These are phyloP conservation scores for Sarocladiaceae sp. DNA, from an alignment of 2,329 filamentous ascomycete species.

Conservation along the genomic window DNA sequence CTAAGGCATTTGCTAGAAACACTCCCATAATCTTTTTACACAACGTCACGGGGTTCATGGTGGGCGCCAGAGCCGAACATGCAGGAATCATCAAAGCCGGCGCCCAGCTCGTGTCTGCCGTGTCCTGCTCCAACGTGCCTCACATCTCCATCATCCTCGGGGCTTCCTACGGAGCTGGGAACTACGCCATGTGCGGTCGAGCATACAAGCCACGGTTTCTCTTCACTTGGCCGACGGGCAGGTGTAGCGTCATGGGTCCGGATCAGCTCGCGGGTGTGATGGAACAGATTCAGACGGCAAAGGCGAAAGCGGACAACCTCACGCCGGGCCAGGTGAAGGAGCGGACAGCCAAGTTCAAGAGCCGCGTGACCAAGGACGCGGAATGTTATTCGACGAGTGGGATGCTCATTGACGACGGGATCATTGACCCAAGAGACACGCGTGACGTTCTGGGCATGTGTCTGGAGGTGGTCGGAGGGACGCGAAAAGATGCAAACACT, in stretches of 20 bases:
- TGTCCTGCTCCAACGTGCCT: constrained; percentile 34
- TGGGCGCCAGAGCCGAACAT: constrained; percentile 36
- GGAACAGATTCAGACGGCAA: constrained; percentile 15
- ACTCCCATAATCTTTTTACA: constrained; percentile 38
- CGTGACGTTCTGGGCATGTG: constrained; percentile 21
- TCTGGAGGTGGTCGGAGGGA: constrained; percentile 24
- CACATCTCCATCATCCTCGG: constrained; percentile 38
- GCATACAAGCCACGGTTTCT: constrained; percentile 34
- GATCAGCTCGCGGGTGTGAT: constrained; percentile 19
- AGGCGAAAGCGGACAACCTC: constrained; percentile 16
- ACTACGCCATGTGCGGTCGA: constrained; percentile 40
- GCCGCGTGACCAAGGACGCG: constrained; percentile 15
- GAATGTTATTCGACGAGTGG: constrained; percentile 17
- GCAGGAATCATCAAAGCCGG: constrained; percentile 37
- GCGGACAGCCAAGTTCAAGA: constrained; percentile 12
- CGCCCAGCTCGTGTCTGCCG: constrained; percentile 37
- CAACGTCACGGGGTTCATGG: constrained; percentile 43
- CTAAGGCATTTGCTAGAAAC: constrained; percentile 19
- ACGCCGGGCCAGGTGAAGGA: constrained; percentile 2
- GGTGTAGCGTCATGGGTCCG: constrained; percentile 19
- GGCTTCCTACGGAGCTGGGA: constrained; percentile 38
- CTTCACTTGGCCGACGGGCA: constrained; percentile 23
- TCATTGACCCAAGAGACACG: constrained; percentile 22
- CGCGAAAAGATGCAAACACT: neutral
- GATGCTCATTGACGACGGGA: constrained; percentile 21